Evolutionary conservation across 2,329 filamentous ascomycete species (phyloP).

Genomic region (Fusarium napiforme): DNA sequence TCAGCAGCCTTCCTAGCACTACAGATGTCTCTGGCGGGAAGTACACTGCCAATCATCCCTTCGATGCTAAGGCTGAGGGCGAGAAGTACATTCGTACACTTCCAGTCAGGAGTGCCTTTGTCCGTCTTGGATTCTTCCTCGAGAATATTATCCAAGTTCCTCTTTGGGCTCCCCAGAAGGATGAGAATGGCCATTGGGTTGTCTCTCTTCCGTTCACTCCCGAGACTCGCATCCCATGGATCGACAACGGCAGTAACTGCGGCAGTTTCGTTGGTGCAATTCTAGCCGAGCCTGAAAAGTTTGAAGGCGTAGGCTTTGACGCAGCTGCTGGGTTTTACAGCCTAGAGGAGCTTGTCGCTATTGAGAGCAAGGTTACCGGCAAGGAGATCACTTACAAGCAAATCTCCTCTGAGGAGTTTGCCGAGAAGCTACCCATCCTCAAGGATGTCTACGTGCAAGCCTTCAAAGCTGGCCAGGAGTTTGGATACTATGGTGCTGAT

Average conservation of each 20-base stretch:
- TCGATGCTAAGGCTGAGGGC: constrained; percentile 64
- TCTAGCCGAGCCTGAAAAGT: constrained; percentile 55
- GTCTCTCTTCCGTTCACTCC: constrained; percentile 32
- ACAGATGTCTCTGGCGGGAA: constrained; percentile 50
- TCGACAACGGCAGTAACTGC: constrained; percentile 57
- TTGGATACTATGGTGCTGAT: constrained; percentile 38
- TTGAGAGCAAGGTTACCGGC: constrained; percentile 54
- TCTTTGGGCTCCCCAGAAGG: constrained; percentile 46
- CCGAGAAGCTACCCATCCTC: constrained; percentile 11
- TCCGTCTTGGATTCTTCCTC: constrained; percentile 56
- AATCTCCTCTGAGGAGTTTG: constrained; percentile 34
- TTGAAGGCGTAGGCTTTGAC: constrained; percentile 56
- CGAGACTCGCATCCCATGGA: constrained; percentile 53
- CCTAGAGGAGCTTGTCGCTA: constrained; percentile 52
- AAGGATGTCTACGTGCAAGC: constrained; percentile 22
- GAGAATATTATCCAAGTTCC: constrained; percentile 48
- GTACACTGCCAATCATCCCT: constrained; percentile 52
- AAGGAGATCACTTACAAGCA: constrained; percentile 46
- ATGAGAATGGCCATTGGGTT: constrained; percentile 46
- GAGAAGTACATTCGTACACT: constrained; percentile 63
- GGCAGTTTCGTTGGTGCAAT: constrained; percentile 57
- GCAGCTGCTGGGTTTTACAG: constrained; percentile 55
- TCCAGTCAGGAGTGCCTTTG: constrained; percentile 56
- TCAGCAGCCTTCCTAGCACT: constrained; percentile 52
- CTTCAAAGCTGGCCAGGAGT: constrained; percentile 26